Evolutionary conservation across 495 filamentous ascomycete genomes (phyloP), one percentile per base, ranked within the genome.

Genomic region (Oidiodendron maius): DNA sequence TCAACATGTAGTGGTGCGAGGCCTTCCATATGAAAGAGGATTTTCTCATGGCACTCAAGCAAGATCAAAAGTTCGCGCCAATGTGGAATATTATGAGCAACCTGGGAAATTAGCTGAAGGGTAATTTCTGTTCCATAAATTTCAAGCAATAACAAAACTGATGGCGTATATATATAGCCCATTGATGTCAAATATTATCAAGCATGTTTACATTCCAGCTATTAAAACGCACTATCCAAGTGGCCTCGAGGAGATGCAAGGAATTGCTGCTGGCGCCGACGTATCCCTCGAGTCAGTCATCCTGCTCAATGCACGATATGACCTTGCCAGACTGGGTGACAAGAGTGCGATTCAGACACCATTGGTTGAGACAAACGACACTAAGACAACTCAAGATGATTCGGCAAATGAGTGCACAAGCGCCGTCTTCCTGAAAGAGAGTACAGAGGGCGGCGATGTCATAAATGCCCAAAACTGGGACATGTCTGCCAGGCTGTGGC

Each of bases 401-500:
- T 6, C 41, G 4, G 50, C 32, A 9, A 44, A 57, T 22, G 53
- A 56, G 45, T 56, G 53, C 24, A 56, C 53, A 3, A 56, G 53
- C 24, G 47, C 37, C 28, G 40, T 44, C 23, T 56, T 56, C 48
- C 55, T 9, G 15, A 36, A 36, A 18, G 40, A 28, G 25, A 39
- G 17, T 25, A 60, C 57, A 5, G 36, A 20, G 9, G 24, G 38
- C 21, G 52, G 61, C 10, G 48, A 52, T 40, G 49, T 50, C 1
- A 48, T 58, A 22, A 54, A 42, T 13, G 43, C 46, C n/a, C 61
- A 64, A 37, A 64, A 64, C 40, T 64, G 59, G 61, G 61, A 64
- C 40, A 59, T 46, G 51, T 48, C 49, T 13, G 40, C 36, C 16
- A 47, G 40, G 10, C 28, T 56, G 10, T 47, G 34, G n/a, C 32